Percentiles rank a stretch among this genome's conserved stretches.
These are phyloP conservation scores for Lolium rigidum DNA, from an alignment of 176 grass and related monocot genomes.

Conservation along the genomic window DNA sequence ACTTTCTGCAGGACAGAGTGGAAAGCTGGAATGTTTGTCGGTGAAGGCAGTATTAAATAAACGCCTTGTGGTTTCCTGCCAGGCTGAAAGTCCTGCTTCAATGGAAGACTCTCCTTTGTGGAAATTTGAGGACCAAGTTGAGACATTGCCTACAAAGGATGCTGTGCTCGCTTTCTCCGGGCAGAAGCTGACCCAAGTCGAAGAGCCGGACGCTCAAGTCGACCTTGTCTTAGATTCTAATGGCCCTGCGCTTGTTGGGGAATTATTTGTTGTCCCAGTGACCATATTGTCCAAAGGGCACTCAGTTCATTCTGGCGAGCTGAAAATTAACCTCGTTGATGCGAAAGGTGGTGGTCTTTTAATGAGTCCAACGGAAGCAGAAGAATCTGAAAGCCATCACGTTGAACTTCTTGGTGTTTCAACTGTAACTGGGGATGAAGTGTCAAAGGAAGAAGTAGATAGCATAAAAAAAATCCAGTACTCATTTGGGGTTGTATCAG, in stretches of 20 bases:
- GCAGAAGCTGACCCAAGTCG: slow-evolving; percentile 84
- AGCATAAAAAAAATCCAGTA: slow-evolving; percentile 88
- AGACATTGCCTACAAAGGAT: slow-evolving; percentile 78
- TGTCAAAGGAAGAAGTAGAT: slow-evolving; percentile 59
- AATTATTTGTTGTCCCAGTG: slow-evolving; percentile 74
- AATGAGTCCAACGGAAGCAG: slow-evolving; percentile 92
- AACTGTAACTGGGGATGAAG: slow-evolving; percentile 48
- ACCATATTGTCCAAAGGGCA: slow-evolving; percentile 76
- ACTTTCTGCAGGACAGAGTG: slow-evolving; percentile 84
- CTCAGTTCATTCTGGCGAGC: slow-evolving; percentile 78
- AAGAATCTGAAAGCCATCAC: slow-evolving; percentile 79
- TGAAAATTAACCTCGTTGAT: slow-evolving; percentile 98
- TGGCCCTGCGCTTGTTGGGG: slow-evolving; percentile 88
- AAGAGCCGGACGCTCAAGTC: slow-evolving; percentile 83
- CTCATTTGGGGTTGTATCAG: slow-evolving; percentile 87
- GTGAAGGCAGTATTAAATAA: slow-evolving; percentile 82
- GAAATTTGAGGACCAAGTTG: slow-evolving; percentile 85
- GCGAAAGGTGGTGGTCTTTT: slow-evolving; percentile 89
- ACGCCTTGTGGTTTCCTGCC: slow-evolving; percentile 76
- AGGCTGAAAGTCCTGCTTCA: slow-evolving; percentile 85
- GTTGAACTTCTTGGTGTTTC: slow-evolving; percentile 93
- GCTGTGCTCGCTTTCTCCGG: slow-evolving; percentile 64
- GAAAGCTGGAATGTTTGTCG: slow-evolving; percentile 91
- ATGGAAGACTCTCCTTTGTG: slow-evolving; percentile 87
- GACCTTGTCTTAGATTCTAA: slow-evolving; percentile 70